Percentiles rank a stretch among this genome's conserved stretches.
phyloP scores from a whole-genome alignment of 176 grass and related monocot species.

The Raddia guianensis region DNA sequence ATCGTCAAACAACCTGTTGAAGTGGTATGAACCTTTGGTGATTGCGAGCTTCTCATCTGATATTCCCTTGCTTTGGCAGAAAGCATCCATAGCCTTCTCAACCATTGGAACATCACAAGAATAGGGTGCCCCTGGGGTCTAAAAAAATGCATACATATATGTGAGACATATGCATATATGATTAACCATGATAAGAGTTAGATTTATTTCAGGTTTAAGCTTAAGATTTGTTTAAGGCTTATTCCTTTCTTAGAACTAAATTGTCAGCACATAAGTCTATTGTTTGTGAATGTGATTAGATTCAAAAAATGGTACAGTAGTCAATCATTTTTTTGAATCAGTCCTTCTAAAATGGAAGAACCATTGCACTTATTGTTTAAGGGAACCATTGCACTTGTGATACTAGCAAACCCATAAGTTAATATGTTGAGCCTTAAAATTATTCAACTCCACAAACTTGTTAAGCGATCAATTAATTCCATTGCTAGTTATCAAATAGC shows the following conservation, averaged over 20 bases:
- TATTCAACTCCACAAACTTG: neutral
- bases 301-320: neutral
- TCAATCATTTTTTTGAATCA: neutral
- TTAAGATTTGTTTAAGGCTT: neutral
- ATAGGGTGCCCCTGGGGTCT: constrained; percentile 51
- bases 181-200: neutral
- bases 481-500: neutral
- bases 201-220: constrained; percentile 13
- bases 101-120: constrained; percentile 82
- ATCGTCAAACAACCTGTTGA: neutral
- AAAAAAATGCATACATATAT: neutral
- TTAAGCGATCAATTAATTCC: neutral
- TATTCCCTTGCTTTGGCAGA: constrained; percentile 59
- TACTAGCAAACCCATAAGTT: neutral
- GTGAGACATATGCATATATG: neutral
- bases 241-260: neutral
- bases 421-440: neutral
- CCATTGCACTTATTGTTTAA: neutral
- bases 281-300: neutral
- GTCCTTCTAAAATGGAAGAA: neutral
- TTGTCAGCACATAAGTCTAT: neutral
- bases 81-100: constrained; percentile 75
- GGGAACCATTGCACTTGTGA: neutral
- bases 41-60: constrained; percentile 69
- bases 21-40: constrained; percentile 64